Conservation (phyloP, 306 rosid genomes). For the Gastrolobium villosum region DNA sequence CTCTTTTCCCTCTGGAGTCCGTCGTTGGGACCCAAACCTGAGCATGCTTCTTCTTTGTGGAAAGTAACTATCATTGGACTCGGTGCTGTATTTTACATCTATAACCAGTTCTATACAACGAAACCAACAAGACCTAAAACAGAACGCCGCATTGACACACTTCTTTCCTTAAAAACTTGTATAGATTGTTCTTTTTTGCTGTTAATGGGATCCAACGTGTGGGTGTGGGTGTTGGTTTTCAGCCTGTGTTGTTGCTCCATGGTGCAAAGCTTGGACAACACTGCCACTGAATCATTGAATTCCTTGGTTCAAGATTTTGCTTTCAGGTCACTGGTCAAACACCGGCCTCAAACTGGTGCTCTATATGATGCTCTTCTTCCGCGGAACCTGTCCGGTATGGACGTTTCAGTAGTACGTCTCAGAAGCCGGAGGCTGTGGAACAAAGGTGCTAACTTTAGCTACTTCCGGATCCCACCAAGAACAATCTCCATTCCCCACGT, state of each 20-base stretch:
- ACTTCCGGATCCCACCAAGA: constrained; percentile 75
- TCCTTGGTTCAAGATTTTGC: constrained; percentile 69
- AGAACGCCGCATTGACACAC: not conserved
- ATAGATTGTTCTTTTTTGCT: constrained; percentile 7
- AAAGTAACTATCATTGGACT: constrained; percentile 53
- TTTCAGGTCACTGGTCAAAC: constrained; percentile 57
- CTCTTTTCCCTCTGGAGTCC: constrained; percentile 43
- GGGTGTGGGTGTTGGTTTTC: constrained; percentile 51
- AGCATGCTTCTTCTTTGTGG: constrained; percentile 64
- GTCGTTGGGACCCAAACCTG: constrained; percentile 58
- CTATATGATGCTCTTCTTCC: constrained; percentile 71
- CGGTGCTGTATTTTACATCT: constrained; percentile 20
- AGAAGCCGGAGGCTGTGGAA: constrained; percentile 81
- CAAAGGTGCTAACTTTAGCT: constrained; percentile 76
- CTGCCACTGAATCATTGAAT: constrained; percentile 61
- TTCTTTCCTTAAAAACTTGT: constrained; percentile 9
- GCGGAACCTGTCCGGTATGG: constrained; percentile 71
- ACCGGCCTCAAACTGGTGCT: constrained; percentile 72
- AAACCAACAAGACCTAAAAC: constrained; percentile 27
- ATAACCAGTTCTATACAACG: not conserved
- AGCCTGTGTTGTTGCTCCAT: constrained; percentile 53
- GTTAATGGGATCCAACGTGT: constrained; percentile 50
- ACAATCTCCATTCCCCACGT: constrained; percentile 78
- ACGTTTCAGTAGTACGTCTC: constrained; percentile 70
- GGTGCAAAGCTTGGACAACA: constrained; percentile 54